A percentile compares a stretch with the other conserved stretches of the same genome.
Evolutionary conservation across 2,329 filamentous ascomycete species (phyloP).

Genomic region (Incumbomyces lentus): DNA sequence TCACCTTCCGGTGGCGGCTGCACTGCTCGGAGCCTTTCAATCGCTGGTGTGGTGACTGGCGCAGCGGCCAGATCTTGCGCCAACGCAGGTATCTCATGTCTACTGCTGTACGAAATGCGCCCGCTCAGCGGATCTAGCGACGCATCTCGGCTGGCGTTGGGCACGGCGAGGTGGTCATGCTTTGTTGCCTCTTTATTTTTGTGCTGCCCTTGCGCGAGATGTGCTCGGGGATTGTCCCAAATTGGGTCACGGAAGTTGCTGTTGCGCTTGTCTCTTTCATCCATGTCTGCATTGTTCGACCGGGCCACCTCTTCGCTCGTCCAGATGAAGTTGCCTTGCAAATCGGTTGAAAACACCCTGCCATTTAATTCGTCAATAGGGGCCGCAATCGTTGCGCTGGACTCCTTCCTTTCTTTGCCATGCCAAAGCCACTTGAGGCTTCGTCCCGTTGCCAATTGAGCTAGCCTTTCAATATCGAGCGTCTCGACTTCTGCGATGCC

Average conservation of each 20-base stretch:
- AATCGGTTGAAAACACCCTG: slow-evolving; percentile 35
- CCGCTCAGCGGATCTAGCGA: background rate
- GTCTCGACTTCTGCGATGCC: slow-evolving; percentile 91
- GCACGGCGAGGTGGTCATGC: background rate
- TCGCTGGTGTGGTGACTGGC: background rate
- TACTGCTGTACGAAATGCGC: background rate
- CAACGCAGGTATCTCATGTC: background rate
- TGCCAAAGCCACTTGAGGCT: slow-evolving; percentile 90
- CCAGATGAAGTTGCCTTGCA: slow-evolving; percentile 38
- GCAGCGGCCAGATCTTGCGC: slow-evolving; percentile 1
- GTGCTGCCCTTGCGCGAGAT: background rate
- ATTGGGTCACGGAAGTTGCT: slow-evolving; percentile 13
- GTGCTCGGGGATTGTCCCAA: background rate
- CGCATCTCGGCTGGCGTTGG: background rate
- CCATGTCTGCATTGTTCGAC: background rate
- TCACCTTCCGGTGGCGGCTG: background rate
- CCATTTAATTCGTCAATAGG: slow-evolving; percentile 22
- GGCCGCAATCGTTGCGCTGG: slow-evolving; percentile 23
- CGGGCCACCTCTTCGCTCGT: slow-evolving; percentile 24
- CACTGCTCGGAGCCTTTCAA: background rate
- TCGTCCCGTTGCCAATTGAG: slow-evolving; percentile 67
- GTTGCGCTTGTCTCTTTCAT: slow-evolving; percentile 1
- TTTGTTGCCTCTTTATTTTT: background rate
- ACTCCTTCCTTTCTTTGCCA: slow-evolving; percentile 66
- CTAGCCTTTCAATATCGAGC: slow-evolving; percentile 73